Base-by-base conservation (phyloP, 495 filamentous ascomycete genomes). In the Penicillium ochrochloron region DNA sequence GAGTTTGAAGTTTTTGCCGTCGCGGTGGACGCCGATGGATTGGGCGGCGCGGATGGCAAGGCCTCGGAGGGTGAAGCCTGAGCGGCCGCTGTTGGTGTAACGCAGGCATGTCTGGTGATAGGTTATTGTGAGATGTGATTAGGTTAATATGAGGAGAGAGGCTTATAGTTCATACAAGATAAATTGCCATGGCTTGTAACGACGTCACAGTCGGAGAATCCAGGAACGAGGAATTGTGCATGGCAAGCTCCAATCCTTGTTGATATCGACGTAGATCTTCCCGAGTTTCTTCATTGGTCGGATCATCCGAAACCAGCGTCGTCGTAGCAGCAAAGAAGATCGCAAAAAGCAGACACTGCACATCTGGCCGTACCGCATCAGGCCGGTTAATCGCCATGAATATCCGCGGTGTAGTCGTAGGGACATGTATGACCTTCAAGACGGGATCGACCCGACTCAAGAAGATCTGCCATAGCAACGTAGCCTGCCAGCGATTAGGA, bases 31-130 rank as follows among this genome's bases (percentile, higher is more conserved):
- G 17, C 82, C 81, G 57, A 84, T 82, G 19, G 75, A 78, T 25
- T 82, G 82, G 4, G 82, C 83, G n/a, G 82, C 71, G 34, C 82
- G 78, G 23, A 83, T 76, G 4, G 79, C 70, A 15, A 85, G 71
- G 3, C 81, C 83, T 0, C 73, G 75, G 12, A 86, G 55, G 2
- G 74, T 76, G 69, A 75, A 84, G 8, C 78, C 72, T 21, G 78
- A 78, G 10, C 81, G 76, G n/a, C 78, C 73, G 15, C 75, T 75
- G 59, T 82, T 79, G 41, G 69, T 72, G 21, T 71, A 76, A 15
- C 82, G 79, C 4, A 78, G 74, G 53, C 78, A 82, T 27, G 73
- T 79, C 76, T 84, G 61, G 41, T 7, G 4, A 12, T 44, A 71
- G 15, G 10, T 23, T 4, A 39, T 11, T 46, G 29, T 60, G 61